Evolutionary conservation across 208 protist species (phyloP).

Genomic region (Crithidia mellificae): DNA sequence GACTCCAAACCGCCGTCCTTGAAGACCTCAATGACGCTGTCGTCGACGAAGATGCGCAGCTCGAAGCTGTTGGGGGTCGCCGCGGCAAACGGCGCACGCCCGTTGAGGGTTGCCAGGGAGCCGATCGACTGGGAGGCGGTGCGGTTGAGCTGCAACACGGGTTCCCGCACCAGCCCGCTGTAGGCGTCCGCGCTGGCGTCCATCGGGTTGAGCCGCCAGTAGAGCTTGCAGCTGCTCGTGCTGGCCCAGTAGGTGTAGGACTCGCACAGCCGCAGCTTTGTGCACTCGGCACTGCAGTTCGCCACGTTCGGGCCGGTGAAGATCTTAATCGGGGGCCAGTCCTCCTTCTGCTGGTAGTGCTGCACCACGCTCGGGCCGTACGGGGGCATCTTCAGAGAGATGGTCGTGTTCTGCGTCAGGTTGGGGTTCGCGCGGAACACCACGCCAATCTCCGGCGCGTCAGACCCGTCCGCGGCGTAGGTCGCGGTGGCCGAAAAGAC

Average conservation of each 20-base stretch:
- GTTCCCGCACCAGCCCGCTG: constrained; percentile 15
- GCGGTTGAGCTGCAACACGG: constrained; percentile 38
- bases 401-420: constrained; percentile 25
- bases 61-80: constrained; percentile 27
- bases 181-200: too few relatives aligned
- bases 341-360: constrained; percentile 27
- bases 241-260: constrained; percentile 39
- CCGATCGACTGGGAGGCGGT: constrained; percentile 38
- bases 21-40: constrained; percentile 52
- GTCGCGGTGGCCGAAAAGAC: constrained; percentile 25
- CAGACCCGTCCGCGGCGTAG: constrained; percentile 24
- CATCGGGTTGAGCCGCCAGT: constrained; percentile 46
- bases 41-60: constrained; percentile 43
- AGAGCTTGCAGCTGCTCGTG: constrained; percentile 30
- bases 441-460: constrained; percentile 47
- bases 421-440: constrained; percentile 31
- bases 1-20: constrained; percentile 49
- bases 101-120: constrained; percentile 25
- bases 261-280: constrained; percentile 34
- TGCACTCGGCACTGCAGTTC: constrained; percentile 44
- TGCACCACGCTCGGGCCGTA: constrained; percentile 8
- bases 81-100: constrained; percentile 36
- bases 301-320: constrained; percentile 13
- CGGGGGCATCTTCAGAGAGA: constrained; percentile 46
- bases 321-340: constrained; percentile 30